These are phyloP conservation scores for Cryphonectria nitschkei DNA, from an alignment of 2,329 filamentous ascomycete species.

Conservation along the genomic window DNA sequence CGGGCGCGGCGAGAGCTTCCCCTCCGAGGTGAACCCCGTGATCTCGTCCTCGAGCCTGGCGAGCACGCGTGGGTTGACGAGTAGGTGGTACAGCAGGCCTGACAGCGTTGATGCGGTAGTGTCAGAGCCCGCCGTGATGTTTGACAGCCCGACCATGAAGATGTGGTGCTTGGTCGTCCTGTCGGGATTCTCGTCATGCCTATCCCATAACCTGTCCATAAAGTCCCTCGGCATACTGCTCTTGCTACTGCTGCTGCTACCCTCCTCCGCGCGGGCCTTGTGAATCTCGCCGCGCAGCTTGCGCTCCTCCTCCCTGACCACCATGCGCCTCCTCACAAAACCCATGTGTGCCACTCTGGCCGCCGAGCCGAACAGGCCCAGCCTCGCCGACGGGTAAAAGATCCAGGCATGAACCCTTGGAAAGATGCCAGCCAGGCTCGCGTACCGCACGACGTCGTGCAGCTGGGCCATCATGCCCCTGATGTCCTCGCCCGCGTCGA, in stretches of 20 bases:
- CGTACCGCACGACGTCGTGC: conserved; percentile 17
- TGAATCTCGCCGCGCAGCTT: background rate
- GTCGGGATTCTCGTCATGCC: conserved; percentile 46
- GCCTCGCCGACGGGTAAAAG: conserved; percentile 16
- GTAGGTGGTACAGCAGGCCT: conserved; percentile 48
- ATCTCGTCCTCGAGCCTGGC: conserved; percentile 35
- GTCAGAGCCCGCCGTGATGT: conserved; percentile 45
- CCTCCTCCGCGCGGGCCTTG: background rate
- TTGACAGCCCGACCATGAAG: conserved; percentile 35
- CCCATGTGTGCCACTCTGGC: conserved; percentile 20
- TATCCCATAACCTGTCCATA: conserved; percentile 46
- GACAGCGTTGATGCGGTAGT: conserved; percentile 54
- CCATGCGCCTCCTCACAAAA: conserved; percentile 21
- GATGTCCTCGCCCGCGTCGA: conserved; percentile 51
- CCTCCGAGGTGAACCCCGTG: conserved; percentile 17
- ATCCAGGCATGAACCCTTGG: conserved; percentile 18
- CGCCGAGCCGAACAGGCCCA: conserved; percentile 20
- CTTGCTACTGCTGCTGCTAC: too few species aligned
- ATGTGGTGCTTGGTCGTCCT: conserved; percentile 45
- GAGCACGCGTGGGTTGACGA: conserved; percentile 38
- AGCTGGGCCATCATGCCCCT: conserved; percentile 40
- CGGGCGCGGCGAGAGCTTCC: conserved; percentile 30
- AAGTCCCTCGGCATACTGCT: conserved; percentile 41
- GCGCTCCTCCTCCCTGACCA: conserved; percentile 18
- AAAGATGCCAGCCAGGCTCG: conserved; percentile 21